Percentiles rank a stretch among this genome's conserved stretches.
phyloP scores from a whole-genome alignment of 2,329 filamentous ascomycete species.

The Emydomyces testavorans region DNA sequence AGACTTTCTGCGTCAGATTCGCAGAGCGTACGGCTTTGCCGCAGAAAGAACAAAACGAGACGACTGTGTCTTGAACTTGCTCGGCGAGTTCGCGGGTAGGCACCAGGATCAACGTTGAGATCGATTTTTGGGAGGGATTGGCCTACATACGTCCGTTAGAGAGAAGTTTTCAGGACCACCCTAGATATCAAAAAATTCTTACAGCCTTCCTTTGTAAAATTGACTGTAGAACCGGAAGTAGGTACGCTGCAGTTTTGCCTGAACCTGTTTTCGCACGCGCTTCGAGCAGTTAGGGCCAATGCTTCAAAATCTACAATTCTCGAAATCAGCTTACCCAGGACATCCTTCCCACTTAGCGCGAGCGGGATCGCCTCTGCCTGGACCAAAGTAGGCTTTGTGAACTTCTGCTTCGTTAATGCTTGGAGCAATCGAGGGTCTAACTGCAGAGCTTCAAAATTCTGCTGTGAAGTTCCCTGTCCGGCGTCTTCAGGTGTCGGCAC shows the following conservation, averaged over 20 bases:
- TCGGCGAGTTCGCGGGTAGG: conserved; percentile 90
- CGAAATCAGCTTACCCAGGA: conserved; percentile 45
- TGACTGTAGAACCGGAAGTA: conserved; percentile 75
- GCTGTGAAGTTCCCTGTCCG: conserved; percentile 23
- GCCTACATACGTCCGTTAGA: conserved; percentile 56
- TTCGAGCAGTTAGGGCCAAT: conserved; percentile 18
- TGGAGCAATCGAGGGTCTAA: conserved; percentile 79
- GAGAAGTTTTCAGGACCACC: neutral
- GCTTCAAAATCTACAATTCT: neutral
- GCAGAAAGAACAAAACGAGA: conserved; percentile 69
- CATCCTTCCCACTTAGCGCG: conserved; percentile 74
- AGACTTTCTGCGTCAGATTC: conserved; percentile 83
- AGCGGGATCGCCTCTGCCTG: conserved; percentile 81
- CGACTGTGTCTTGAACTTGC: conserved; percentile 71
- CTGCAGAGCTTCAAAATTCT: conserved; percentile 62
- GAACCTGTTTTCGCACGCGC: conserved; percentile 91
- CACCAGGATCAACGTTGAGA: conserved; percentile 75
- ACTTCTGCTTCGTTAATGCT: conserved; percentile 73
- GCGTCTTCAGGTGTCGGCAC: conserved; percentile 31
- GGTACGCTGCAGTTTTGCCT: conserved; percentile 93
- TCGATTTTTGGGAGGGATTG: conserved; percentile 37
- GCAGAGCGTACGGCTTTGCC: conserved; percentile 69
- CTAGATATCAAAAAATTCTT: conserved; percentile 17
- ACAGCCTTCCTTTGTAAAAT: conserved; percentile 69
- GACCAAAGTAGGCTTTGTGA: conserved; percentile 74